These are phyloP conservation scores for Amanita exitialis DNA, from an alignment of 768 basidiomycete species.

Conservation along the genomic window DNA sequence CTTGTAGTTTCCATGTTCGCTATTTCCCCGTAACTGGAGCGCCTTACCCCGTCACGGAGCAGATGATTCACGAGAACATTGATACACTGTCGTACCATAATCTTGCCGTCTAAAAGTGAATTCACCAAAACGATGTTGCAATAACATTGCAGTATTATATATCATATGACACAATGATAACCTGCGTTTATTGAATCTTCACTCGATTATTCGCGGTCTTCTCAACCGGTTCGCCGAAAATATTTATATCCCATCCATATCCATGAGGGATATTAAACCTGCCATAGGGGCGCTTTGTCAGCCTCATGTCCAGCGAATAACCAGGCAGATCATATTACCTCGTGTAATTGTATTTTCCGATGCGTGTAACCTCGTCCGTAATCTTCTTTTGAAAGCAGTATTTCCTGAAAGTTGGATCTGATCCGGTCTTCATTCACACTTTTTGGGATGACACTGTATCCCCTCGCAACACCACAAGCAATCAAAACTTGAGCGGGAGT, in stretches of 20 bases:
- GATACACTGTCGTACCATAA: no score
- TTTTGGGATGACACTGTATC: conserved; percentile 81
- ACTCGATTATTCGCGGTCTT: conserved; percentile 23
- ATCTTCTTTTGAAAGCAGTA: conserved; percentile 56
- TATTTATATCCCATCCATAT: conserved; percentile 62
- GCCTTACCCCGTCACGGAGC: no score
- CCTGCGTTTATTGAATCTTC: conserved; percentile 16
- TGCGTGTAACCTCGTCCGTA: conserved; percentile 45
- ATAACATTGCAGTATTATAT: no score
- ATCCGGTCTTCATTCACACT: conserved; percentile 65
- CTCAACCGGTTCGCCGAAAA: conserved; percentile 61
- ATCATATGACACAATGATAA: neutral
- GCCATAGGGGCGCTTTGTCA: neutral
- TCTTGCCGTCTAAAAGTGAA: no score
- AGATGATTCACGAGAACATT: no score
- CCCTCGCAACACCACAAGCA: conserved; percentile 70
- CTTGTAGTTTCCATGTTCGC: no score
- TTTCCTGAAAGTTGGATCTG: conserved; percentile 68
- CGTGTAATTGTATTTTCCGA: conserved; percentile 38
- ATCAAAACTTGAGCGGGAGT: conserved; percentile 77
- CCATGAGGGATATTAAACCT: conserved; percentile 56
- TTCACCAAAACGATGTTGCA: no score
- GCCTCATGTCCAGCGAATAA: neutral
- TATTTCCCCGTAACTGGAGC: no score
- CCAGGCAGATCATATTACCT: conserved; percentile 17